Conservation (phyloP, 345 rosid genomes). For the Linum lewisii region DNA sequence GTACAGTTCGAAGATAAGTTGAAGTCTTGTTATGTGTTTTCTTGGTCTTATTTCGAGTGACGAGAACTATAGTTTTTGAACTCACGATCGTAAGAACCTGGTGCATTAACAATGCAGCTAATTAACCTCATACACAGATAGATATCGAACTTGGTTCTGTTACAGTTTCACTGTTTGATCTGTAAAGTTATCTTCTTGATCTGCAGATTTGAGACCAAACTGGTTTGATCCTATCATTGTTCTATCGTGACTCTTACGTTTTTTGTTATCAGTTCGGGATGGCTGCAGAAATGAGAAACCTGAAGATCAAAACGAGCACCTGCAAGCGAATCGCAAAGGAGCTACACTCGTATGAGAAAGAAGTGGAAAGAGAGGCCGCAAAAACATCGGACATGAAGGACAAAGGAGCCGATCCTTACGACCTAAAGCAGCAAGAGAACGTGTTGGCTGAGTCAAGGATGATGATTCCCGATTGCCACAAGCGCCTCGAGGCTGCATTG, state of each 20-base stretch:
- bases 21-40: too few relatives aligned
- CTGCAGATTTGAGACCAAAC: too few relatives aligned
- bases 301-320: constrained; percentile 68
- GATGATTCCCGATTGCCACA: constrained; percentile 92
- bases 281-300: constrained; percentile 51
- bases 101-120: too few relatives aligned
- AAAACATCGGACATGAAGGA: constrained; percentile 87
- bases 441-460: constrained; percentile 95
- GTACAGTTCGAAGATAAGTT: neutral
- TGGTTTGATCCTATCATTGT: too few relatives aligned
- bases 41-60: too few relatives aligned
- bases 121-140: too few relatives aligned
- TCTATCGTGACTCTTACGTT: too few relatives aligned
- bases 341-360: constrained; percentile 81
- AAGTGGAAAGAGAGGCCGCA: constrained; percentile 85
- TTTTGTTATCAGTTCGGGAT: constrained; percentile 9
- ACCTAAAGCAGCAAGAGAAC: constrained; percentile 96
- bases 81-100: too few relatives aligned
- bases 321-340: constrained; percentile 83
- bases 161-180: too few relatives aligned
- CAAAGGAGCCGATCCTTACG: constrained; percentile 83
- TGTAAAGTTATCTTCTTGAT: too few relatives aligned
- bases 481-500: constrained; percentile 72
- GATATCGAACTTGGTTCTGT: too few relatives aligned
- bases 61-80: too few relatives aligned